Conservation (phyloP, 2,329 filamentous ascomycete species). For the Byssoonygena ceratinophila region DNA sequence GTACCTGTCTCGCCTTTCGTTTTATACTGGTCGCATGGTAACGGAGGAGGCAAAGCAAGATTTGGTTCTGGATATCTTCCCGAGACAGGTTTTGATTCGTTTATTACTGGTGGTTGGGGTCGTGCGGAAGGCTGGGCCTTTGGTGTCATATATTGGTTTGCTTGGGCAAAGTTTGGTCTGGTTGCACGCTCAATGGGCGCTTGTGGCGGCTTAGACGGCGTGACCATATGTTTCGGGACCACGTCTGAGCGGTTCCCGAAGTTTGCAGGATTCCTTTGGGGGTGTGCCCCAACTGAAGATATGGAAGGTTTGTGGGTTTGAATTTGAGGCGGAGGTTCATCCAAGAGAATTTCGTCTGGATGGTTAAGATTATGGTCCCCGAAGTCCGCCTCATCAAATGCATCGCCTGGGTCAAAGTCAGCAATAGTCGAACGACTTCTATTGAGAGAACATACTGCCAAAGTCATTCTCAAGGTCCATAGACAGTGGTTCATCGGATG, state of each 20-base stretch:
- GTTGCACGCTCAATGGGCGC: conserved; percentile 16
- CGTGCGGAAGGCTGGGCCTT: conserved; percentile 8
- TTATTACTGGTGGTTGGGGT: conserved; percentile 17
- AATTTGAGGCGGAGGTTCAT: conserved; percentile 23
- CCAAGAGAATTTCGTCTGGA: conserved; percentile 63
- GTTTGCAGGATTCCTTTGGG: neutral
- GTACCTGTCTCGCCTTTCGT: conserved; percentile 6
- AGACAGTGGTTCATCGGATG: conserved; percentile 22
- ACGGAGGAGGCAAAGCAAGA: conserved; percentile 16
- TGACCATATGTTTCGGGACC: conserved; percentile 19
- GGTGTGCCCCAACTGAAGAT: neutral
- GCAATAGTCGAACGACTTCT: neutral
- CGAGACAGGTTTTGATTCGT: conserved; percentile 15
- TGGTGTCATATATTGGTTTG: conserved; percentile 11
- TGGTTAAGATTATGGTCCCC: conserved; percentile 58
- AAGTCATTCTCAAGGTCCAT: conserved; percentile 36
- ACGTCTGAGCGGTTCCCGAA: conserved; percentile 15
- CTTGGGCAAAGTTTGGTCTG: conserved; percentile 8
- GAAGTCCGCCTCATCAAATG: conserved; percentile 70
- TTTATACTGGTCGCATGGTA: conserved; percentile 20
- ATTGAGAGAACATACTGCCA: conserved; percentile 28
- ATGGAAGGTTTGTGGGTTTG: conserved; percentile 17
- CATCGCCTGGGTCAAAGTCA: conserved; percentile 35
- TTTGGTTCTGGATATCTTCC: conserved; percentile 20
- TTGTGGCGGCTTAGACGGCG: conserved; percentile 33